Evolutionary conservation across 2,329 filamentous ascomycete species (phyloP).

Genomic region (Pseudopyrenochaeta lycopersici): DNA sequence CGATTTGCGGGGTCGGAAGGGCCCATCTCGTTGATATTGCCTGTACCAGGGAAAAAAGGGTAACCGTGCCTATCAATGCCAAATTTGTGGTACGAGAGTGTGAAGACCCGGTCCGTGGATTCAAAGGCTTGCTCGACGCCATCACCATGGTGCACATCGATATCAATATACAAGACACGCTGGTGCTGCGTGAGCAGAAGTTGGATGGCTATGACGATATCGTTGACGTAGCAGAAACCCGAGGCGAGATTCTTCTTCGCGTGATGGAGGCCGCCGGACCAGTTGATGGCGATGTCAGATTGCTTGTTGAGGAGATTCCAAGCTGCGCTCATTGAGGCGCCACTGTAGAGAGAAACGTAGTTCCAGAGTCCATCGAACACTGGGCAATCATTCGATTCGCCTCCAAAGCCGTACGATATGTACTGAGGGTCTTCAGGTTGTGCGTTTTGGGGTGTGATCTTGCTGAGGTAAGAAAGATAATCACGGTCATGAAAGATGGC

Average conservation of each 20-base stretch:
- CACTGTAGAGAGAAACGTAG: conserved; percentile 93
- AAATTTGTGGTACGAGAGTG: conserved; percentile 96
- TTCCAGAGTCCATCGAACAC: conserved; percentile 96
- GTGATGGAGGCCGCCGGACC: conserved; percentile 96
- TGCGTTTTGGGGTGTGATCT: conserved; percentile 59
- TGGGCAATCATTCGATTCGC: conserved; percentile 77
- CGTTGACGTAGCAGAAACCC: conserved; percentile 99
- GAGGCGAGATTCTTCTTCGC: conserved; percentile 93
- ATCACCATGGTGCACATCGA: conserved; percentile 91
- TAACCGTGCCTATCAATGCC: conserved; percentile 67
- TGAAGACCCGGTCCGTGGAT: conserved; percentile 89
- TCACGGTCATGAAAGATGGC: conserved; percentile 86
- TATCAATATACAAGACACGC: conserved; percentile 92
- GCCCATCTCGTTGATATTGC: conserved; percentile 85
- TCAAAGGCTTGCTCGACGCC: conserved; percentile 92
- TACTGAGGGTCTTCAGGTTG: conserved; percentile 53
- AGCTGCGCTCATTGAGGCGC: conserved; percentile 89
- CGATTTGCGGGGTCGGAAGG: conserved; percentile 84
- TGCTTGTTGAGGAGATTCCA: conserved; percentile 86
- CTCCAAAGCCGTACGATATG: conserved; percentile 83
- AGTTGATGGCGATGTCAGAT: conserved; percentile 96
- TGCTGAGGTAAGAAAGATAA: conserved; percentile 85
- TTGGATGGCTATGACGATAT: conserved; percentile 93
- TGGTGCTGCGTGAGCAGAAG: conserved; percentile 84
- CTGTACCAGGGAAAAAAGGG: conserved; percentile 89